Evolutionary conservation across 2,329 filamentous ascomycete genomes (phyloP).

Genomic region (Claviceps sp.): DNA sequence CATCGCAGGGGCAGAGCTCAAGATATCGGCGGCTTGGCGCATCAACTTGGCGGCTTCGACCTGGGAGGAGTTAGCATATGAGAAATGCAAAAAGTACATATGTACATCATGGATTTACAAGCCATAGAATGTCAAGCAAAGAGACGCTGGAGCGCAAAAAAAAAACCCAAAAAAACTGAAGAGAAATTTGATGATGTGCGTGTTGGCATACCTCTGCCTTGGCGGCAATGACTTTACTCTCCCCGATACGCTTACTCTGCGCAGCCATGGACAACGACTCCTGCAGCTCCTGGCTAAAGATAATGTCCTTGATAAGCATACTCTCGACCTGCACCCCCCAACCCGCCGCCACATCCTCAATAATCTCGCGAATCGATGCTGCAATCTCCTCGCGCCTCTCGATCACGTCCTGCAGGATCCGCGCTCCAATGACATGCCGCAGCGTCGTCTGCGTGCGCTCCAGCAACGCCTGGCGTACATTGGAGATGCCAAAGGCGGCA

Average conservation of each 20-base stretch:
- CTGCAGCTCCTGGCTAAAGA: slow-evolving; percentile 91
- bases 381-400: slow-evolving; percentile 96
- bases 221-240: slow-evolving; percentile 95
- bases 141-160: no score
- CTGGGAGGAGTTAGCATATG: slow-evolving; percentile 12
- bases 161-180: no score
- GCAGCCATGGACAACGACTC: slow-evolving; percentile 96
- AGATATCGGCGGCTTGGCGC: slow-evolving; percentile 85
- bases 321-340: slow-evolving; percentile 96
- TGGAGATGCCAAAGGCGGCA: slow-evolving; percentile 89
- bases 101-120: no score
- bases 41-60: slow-evolving; percentile 93
- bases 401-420: slow-evolving; percentile 93
- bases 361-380: slow-evolving; percentile 89
- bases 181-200: background rate
- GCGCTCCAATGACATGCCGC: slow-evolving; percentile 88
- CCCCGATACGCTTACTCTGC: slow-evolving; percentile 95
- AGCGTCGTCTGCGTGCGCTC: slow-evolving; percentile 97
- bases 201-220: slow-evolving; percentile 56
- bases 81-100: no score
- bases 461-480: slow-evolving; percentile 88
- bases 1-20: slow-evolving; percentile 89
- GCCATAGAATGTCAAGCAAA: no score
- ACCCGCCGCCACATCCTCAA: slow-evolving; percentile 82
- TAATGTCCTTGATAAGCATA: slow-evolving; percentile 99